These are phyloP conservation scores for Aspergillus brunneoviolaceus DNA, from an alignment of 2,329 filamentous ascomycete species.

Conservation along the genomic window DNA sequence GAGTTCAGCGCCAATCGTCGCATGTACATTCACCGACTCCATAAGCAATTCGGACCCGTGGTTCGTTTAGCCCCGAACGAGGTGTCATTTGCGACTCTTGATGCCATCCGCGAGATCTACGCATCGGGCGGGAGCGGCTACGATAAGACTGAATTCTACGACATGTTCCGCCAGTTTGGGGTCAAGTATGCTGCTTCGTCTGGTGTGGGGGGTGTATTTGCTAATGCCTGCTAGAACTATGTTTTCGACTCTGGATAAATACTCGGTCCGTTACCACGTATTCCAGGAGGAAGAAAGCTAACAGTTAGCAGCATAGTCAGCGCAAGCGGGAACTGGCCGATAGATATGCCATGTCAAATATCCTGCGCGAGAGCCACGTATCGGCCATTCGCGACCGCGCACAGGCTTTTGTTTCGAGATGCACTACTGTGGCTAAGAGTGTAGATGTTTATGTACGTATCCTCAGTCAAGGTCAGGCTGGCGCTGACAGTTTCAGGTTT, in stretches of 20 bases:
- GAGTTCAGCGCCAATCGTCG: slow-evolving; percentile 31
- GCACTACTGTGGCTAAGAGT: slow-evolving; percentile 46
- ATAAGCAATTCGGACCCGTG: slow-evolving; percentile 27
- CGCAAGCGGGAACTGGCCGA: slow-evolving; percentile 65
- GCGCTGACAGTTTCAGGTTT: slow-evolving; percentile 25
- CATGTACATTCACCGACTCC: slow-evolving; percentile 30
- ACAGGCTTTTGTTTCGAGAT: slow-evolving; percentile 55
- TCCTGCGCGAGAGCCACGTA: slow-evolving; percentile 58
- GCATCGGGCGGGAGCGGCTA: slow-evolving; percentile 36
- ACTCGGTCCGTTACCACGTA: background rate
- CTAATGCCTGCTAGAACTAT: slow-evolving; percentile 9
- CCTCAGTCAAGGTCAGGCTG: slow-evolving; percentile 16
- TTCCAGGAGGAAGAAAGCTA: background rate
- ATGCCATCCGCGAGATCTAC: slow-evolving; percentile 35
- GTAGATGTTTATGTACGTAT: slow-evolving; percentile 62
- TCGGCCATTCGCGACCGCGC: slow-evolving; percentile 60
- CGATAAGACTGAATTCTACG: slow-evolving; percentile 39
- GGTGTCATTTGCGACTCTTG: slow-evolving; percentile 29
- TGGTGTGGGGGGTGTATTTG: background rate
- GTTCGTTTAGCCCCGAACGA: slow-evolving; percentile 34
- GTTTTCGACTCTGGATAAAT: slow-evolving; percentile 20
- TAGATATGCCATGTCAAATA: slow-evolving; percentile 67
- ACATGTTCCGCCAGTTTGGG: slow-evolving; percentile 35
- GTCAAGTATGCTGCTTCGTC: slow-evolving; percentile 18
- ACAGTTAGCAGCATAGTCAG: slow-evolving; percentile 55